Base-by-base conservation (phyloP, 73 alveolate species). In the Uronychia binucleata region DNA sequence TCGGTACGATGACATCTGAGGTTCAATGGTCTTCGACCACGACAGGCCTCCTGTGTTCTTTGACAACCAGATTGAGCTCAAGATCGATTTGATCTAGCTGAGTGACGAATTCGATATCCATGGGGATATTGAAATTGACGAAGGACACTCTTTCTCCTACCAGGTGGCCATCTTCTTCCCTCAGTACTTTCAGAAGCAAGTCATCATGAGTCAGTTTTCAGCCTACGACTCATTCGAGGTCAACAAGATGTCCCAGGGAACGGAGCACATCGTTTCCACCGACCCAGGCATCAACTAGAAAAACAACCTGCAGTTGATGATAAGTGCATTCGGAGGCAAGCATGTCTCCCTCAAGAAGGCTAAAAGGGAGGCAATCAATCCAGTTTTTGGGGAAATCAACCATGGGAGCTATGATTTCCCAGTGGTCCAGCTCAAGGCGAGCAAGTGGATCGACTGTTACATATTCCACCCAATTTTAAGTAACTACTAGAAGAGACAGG, bases 11-110 rank as follows among this genome's bases (percentile, higher is more conserved):
- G 67, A 46, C 19, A 5, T 46, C 67, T 11, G 19, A 46, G 5
- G 5, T 19, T 28, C 75, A 28, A 30, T 79, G 74, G 84, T 59
- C 19, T 77, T 31, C 33, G 95, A 89, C n/a, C 92, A 89, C 78
- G 90, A 89, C 31, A 11, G n/a, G 33, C 90, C 90, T 1, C 95
- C 95, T 11, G 25, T 25, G 0, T 83, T 89, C 85, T 80, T 89
- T 13, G 80, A 88, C 14, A 89, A 89, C 34, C 34, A 79, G 28
- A 33, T 89, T 0, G 95, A 89, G 57, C 83, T 89, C 0, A 89
- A 77, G 60, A 13, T 77, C 28, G 58, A 79, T 33, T 29, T 90
- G 0, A 25, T 29, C 14, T 91, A 85, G 0, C 31, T 90, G 1
- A 77, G 87, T 46, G 67, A 46, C 19, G 5, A 5, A 11, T 85